Conservation (phyloP, 768 basidiomycete species). For the Coprinellus micaceus region DNA sequence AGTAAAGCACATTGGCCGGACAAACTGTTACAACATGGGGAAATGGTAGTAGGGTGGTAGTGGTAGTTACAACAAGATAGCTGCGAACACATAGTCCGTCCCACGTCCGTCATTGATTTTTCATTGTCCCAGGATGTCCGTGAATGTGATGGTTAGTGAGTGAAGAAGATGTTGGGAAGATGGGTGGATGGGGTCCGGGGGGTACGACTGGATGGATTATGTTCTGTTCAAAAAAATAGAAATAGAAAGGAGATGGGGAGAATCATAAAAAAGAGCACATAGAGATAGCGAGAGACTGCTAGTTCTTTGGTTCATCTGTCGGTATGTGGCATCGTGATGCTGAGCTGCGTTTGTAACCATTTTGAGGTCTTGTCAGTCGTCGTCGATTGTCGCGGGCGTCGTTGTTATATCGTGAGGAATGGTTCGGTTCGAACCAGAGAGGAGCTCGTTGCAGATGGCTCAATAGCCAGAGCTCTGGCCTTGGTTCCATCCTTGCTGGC, state of each 20-base stretch:
- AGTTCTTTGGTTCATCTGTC: too few relatives aligned
- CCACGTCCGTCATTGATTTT: conserved; percentile 4
- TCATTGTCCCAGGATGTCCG: conserved; percentile 12
- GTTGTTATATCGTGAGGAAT: too few relatives aligned
- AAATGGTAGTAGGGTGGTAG: neutral
- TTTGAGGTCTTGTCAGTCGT: too few relatives aligned
- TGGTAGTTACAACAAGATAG: conserved; percentile 2
- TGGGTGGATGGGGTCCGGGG: neutral
- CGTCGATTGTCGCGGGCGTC: too few relatives aligned
- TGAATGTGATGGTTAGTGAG: neutral
- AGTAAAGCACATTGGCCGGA: neutral
- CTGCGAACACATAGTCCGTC: conserved; percentile 7
- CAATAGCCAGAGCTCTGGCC: conserved; percentile 32
- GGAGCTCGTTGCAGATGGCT: neutral
- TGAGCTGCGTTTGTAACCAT: too few relatives aligned
- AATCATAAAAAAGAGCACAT: too few relatives aligned
- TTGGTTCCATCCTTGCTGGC: conserved; percentile 25
- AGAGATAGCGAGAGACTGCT: too few relatives aligned
- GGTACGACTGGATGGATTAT: too few relatives aligned
- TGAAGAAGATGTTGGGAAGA: conserved; percentile 2
- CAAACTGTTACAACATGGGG: neutral
- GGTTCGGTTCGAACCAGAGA: neutral
- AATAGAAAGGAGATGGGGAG: too few relatives aligned
- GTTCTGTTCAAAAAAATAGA: too few relatives aligned
- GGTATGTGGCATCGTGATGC: too few relatives aligned